A percentile compares a stretch with the other conserved stretches of the same genome.
Evolutionary conservation across 805 yeast genomes (phyloP).

Genomic region (Wickerhamiella azyma): DNA sequence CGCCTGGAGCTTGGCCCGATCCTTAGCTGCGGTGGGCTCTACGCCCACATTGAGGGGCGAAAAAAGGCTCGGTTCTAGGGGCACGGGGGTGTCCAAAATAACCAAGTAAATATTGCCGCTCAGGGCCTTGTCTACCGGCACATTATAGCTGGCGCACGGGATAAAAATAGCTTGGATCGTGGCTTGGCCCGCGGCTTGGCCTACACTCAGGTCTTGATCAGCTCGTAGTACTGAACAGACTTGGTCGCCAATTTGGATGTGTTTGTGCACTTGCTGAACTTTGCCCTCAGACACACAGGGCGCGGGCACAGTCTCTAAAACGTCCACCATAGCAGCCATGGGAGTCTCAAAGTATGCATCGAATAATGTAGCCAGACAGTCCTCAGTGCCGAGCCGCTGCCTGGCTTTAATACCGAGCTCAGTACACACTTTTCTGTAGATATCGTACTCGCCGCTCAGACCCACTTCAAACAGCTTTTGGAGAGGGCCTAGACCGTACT

Average conservation of each 20-base stretch:
- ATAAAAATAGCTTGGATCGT: constrained; percentile 29
- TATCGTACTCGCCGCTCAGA: constrained; percentile 37
- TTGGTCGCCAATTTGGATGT: neutral
- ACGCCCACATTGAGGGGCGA: constrained; percentile 54
- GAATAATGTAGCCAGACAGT: constrained; percentile 43
- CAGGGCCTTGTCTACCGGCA: constrained; percentile 38
- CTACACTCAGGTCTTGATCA: neutral
- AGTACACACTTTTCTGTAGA: constrained; percentile 34
- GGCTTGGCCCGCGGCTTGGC: neutral
- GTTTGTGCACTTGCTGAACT: neutral
- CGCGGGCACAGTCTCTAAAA: constrained; percentile 22
- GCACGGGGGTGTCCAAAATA: constrained; percentile 30
- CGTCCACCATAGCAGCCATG: constrained; percentile 40
- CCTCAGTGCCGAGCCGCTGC: constrained; percentile 38
- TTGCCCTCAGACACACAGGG: neutral
- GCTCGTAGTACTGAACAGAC: neutral
- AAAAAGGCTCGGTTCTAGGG: neutral
- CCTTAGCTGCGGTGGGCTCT: constrained; percentile 69
- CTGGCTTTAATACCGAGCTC: constrained; percentile 27
- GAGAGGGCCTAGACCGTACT: constrained; percentile 61
- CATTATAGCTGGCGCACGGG: constrained; percentile 57
- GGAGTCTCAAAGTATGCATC: constrained; percentile 37
- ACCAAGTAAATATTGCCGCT: constrained; percentile 58
- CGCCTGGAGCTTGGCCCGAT: constrained; percentile 56
- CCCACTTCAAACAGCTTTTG: constrained; percentile 59